Conservation (phyloP, 208 protist species). For the Strigomonas culicis region DNA sequence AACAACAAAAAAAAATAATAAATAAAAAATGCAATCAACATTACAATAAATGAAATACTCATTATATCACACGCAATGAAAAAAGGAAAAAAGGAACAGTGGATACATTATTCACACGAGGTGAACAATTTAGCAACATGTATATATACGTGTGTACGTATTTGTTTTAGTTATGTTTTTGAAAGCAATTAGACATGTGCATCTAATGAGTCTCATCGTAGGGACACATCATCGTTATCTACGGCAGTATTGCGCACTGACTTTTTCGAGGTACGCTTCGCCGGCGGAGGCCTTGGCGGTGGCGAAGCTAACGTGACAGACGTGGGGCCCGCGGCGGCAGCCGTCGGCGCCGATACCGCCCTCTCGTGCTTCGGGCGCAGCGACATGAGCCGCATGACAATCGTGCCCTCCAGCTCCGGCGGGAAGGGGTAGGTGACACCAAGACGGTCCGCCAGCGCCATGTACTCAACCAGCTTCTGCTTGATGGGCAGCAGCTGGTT, state of each 20-base stretch:
- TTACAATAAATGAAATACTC: not conserved
- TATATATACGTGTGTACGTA: not conserved
- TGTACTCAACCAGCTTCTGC: constrained; percentile 82
- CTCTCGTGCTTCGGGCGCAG: constrained; percentile 21
- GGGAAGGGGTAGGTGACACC: constrained; percentile 83
- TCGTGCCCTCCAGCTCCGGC: constrained; percentile 47
- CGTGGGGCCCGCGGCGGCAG: too few relatives aligned
- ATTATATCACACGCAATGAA: too few relatives aligned
- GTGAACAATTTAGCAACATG: not conserved
- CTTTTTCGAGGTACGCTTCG: not conserved
- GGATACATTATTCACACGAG: not conserved
- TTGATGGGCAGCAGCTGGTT: constrained; percentile 79
- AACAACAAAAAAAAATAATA: not conserved
- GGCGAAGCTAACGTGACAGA: constrained; percentile 9
- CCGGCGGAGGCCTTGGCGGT: constrained; percentile 11
- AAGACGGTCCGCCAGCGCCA: constrained; percentile 79
- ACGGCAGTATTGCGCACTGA: too few relatives aligned
- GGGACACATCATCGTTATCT: too few relatives aligned
- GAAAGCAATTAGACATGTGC: too few relatives aligned
- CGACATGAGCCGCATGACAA: constrained; percentile 56
- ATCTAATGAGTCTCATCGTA: too few relatives aligned
- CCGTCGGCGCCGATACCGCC: too few relatives aligned
- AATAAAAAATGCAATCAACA: not conserved
- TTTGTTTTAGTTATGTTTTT: too few relatives aligned
- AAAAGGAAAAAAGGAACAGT: not conserved